A percentile compares a stretch with the other conserved stretches of the same genome.
Evolutionary conservation across 2,329 filamentous ascomycete genomes (phyloP).

Genomic region (Sclerotinia spermophila): DNA sequence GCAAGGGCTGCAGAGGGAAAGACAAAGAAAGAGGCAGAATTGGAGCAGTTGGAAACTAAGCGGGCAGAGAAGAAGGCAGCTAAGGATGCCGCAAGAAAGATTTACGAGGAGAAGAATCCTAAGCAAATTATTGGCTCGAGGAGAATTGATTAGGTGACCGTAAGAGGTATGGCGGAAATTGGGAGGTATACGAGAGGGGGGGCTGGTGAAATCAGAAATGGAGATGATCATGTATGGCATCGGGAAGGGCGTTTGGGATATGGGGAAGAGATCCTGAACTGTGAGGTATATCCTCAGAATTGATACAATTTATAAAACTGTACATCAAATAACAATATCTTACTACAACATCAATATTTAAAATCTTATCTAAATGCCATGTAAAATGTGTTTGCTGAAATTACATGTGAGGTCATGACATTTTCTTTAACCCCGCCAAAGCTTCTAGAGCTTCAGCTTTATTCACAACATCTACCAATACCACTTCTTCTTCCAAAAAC

Average conservation of each 20-base stretch:
- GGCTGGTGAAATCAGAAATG: neutral
- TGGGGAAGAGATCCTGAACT: constrained; percentile 11
- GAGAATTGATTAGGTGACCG: neutral
- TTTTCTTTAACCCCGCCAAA: constrained; percentile 19
- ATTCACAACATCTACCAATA: constrained; percentile 10
- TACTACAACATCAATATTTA: neutral
- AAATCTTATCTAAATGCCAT: neutral
- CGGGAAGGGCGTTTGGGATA: constrained; percentile 27
- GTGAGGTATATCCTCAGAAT: constrained; percentile 5
- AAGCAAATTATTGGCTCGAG: constrained; percentile 1
- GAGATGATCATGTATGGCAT: constrained; percentile 24
- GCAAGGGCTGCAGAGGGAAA: neutral
- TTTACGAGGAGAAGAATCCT: constrained; percentile 10
- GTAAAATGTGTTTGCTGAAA: neutral
- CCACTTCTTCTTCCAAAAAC: neutral
- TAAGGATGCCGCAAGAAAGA: constrained; percentile 2
- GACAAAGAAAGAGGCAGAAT: neutral
- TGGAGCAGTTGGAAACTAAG: neutral
- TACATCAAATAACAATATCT: constrained; percentile 20
- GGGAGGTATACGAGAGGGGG: neutral
- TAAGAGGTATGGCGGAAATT: neutral
- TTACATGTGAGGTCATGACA: constrained; percentile 12
- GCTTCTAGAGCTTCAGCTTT: constrained; percentile 9
- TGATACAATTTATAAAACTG: constrained; percentile 17
- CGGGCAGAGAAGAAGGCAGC: neutral